Base-by-base conservation (phyloP, 83 land plant genomes). In the Diphasiastrum complanatum region DNA sequence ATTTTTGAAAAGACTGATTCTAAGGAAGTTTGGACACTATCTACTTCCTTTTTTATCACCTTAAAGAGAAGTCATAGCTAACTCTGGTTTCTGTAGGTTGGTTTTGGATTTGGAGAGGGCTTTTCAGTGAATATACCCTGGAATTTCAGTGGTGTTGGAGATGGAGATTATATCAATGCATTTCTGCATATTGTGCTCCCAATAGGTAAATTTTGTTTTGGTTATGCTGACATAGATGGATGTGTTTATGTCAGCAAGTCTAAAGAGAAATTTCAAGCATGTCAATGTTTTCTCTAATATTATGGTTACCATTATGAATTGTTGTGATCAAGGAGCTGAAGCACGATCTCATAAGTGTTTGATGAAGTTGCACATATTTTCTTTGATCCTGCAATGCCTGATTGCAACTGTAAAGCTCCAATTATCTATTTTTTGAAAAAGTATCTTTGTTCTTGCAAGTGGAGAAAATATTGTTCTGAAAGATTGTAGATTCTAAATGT, bases 61-160 rank as follows among this genome's bases (percentile, higher is more conserved):
- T 40, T 40, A 8, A 40, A 8, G 43, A n/a, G n/a, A n/a, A n/a
- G n/a, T n/a, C n/a, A n/a, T n/a, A 26, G 3, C 4, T 18, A 49
- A 19, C n/a, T 33, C 11, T 27, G 36, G 55, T 35, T 23, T 26
- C 18, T 36, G 34, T 72, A 87, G 93, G 84, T 88, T 72, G 97
- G 97, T 30, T 68, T 24, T 18, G 69, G 64, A 34, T 79, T 73
- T 30, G 97, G 81, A 24, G 87, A 83, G 69, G 97, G 97, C 16
- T 92, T 75, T 70, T 92, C 80, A 36, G 90, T 92, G 5, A 92
- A 92, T 64, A 70, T 92, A 69, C 97, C 97, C 19, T 92, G 97
- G 97, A 74, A 71, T 14, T 66, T 84, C 65, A 79, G 84, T 24
- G 97, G 97, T 60, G 82, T 92, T 65, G 95, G 95, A 1, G 97